Evolutionary conservation across 306 rosid genomes (phyloP), one percentile per base, ranked within the genome.

Genomic region (Cucumis hystrix): DNA sequence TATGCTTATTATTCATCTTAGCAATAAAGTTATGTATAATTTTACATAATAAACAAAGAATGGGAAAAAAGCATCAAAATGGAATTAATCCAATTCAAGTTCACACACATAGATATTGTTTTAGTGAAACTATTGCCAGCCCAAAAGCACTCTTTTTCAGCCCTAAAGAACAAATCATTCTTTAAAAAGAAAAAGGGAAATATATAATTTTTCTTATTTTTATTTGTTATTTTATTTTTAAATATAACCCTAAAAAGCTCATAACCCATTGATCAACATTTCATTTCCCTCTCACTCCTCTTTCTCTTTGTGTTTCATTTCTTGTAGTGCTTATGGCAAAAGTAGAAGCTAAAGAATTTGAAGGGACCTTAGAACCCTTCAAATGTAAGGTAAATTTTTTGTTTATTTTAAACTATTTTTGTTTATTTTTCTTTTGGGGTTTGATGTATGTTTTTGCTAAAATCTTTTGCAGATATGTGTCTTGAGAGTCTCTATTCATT

Each of bases 401-500:
- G 8, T 20, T 20, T 8, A 28, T 28, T 57, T 76, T 13, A 33
- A 33, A 33, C 58, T 7, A 3, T 51, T 10, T 47, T 47, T 47
- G 0, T 45, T 45, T 10, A 12, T 47, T 9, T 11, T 12, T 47
- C 1, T 66, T 40, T 21, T 23, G 0, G 4, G 47, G 49, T 39
- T 39, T 56, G 6, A 5, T 56, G 40, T 43, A 43, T 60, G 74
- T 4, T 67, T 67, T 40, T 25, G 47, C 58, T 72, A 49, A 49
- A 49, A 14, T 25, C n/a, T n/a, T 74, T 74, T 57, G 18, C 52
- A 70, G 76, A 70, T 18, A 47, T 70, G 41, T 52, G 82, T 78
- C 30, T 78, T 94, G 81, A 88, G 66, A 80, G 94, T 91, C 74
- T 85, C 91, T 58, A 82, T 91, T 73, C 96, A 94, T 83, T 94